Evolutionary conservation across 768 basidiomycete species (phyloP).

Genomic region (Hypholoma sublateritium): DNA sequence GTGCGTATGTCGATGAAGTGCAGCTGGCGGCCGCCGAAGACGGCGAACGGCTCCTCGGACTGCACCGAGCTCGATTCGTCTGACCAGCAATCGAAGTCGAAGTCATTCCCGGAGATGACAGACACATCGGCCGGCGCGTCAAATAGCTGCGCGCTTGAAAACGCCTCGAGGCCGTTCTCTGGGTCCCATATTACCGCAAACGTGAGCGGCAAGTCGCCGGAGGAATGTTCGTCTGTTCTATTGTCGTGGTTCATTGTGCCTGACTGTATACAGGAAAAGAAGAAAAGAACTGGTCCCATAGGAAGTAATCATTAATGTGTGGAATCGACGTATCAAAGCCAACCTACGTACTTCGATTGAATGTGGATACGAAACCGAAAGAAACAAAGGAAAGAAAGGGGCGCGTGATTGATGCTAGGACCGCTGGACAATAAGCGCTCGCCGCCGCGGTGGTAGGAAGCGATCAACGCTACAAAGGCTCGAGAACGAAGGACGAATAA

Average conservation of each 20-base stretch:
- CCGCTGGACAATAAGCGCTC: neutral
- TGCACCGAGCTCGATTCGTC: neutral
- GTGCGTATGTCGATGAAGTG: constrained; percentile 14
- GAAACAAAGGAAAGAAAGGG: neutral
- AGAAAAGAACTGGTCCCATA: no score
- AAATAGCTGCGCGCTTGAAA: constrained; percentile 9
- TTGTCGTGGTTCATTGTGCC: neutral
- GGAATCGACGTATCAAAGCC: neutral
- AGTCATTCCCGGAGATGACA: neutral
- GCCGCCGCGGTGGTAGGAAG: neutral
- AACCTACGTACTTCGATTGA: neutral
- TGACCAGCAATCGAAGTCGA: neutral
- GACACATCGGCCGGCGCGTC: neutral
- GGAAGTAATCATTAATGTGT: no score
- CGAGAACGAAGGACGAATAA: neutral
- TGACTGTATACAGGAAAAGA: neutral
- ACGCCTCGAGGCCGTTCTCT: constrained; percentile 13
- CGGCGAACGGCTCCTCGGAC: constrained; percentile 9
- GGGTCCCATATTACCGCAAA: constrained; percentile 21
- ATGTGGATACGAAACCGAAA: neutral
- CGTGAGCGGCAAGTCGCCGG: constrained; percentile 7
- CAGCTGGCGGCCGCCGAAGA: constrained; percentile 11
- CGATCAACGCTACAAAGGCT: neutral
- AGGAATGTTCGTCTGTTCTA: neutral
- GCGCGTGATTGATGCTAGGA: neutral